These are phyloP conservation scores for Adansonia madagascariensis DNA, from an alignment of 441 rosid species.

Conservation along the genomic window DNA sequence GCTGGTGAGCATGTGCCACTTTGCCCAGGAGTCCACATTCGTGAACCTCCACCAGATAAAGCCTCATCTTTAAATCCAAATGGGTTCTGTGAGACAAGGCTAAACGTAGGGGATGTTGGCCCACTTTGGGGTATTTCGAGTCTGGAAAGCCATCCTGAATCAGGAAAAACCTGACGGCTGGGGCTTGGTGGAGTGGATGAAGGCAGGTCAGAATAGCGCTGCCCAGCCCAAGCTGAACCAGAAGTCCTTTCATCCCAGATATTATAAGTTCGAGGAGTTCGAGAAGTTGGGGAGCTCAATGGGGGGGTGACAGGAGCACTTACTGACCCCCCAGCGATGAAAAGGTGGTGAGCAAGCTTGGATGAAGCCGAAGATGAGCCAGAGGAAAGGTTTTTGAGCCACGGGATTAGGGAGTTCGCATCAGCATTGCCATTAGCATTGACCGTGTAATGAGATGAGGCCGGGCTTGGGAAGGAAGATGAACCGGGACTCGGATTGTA, in stretches of 20 bases:
- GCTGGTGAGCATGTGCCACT: constrained; percentile 94
- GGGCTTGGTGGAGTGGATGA: constrained; percentile 87
- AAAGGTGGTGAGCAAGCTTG: constrained; percentile 62
- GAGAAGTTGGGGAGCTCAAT: constrained; percentile 68
- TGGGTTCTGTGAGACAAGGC: constrained; percentile 73
- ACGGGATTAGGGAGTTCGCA: constrained; percentile 87
- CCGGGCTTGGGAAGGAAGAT: constrained; percentile 84
- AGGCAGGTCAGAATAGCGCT: constrained; percentile 50
- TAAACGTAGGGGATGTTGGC: constrained; percentile 91
- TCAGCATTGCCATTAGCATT: constrained; percentile 52
- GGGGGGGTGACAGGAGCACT: constrained; percentile 99
- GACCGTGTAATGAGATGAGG: constrained; percentile 51
- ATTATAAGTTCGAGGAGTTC: constrained; percentile 53
- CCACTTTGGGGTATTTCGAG: constrained; percentile 81
- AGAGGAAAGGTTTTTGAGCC: constrained; percentile 93
- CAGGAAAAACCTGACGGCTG: constrained; percentile 65
- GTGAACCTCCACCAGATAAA: constrained; percentile 62
- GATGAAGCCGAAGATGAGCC: constrained; percentile 74
- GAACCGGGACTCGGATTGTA: constrained; percentile 60
- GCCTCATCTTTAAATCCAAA: constrained; percentile 63
- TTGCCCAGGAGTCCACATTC: constrained; percentile 96
- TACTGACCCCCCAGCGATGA: constrained; percentile 72
- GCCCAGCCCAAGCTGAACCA: constrained; percentile 55
- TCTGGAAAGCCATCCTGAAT: constrained; percentile 82
- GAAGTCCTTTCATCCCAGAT: constrained; percentile 65